Evolutionary conservation across 495 filamentous ascomycete genomes (phyloP), one percentile per base, ranked within the genome.

Genomic region (Aspergillus biplanus): DNA sequence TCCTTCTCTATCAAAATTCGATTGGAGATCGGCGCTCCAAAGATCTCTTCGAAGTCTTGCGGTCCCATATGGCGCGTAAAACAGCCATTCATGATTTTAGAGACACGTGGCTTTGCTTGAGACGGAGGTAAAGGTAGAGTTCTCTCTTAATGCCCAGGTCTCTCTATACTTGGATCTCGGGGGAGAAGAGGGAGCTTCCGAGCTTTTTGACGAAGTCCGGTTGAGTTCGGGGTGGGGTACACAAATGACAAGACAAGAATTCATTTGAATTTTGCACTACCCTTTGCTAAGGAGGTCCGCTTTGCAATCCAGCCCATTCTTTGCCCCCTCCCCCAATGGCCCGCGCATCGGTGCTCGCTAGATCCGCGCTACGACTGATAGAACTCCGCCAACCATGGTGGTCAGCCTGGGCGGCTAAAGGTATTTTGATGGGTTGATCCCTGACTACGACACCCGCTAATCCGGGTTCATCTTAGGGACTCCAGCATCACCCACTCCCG

Each of bases 51-150:
- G 34, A 53, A 33, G 39, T 32, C 39, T 8, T 37, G 6, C 63
- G 33, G 59, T 56, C 59, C 58, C 56, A 44, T 65, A 62, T 58
- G 63, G 68, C 65, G 68, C 62, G 62, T 70, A 67, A 31, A 9
- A 55, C 56, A 58, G 32, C 49, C 39, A 44, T 44, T 44, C 39
- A 44, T 27, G 32, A 42, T 7, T 46, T 63, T 56, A 47, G 18
- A 42, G 56, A 65, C 68, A 70, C 68, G 68, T 70, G 68, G 65
- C 52, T 61, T 15, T 7, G 59, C 52, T 65, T 58, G 62, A 48
- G 49, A 8, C 59, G 62, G 57, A 63, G 49, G 49, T 27, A 27
- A 27, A 27, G 21, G 21, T 27, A 27, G 21, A 27, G 1, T 27
- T 27, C 21, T 27, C 21, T 27, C 21, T 27, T 27, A 2, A 27